Evolutionary conservation across 495 filamentous ascomycete species (phyloP).

Genomic region (Podospora anserina): DNA sequence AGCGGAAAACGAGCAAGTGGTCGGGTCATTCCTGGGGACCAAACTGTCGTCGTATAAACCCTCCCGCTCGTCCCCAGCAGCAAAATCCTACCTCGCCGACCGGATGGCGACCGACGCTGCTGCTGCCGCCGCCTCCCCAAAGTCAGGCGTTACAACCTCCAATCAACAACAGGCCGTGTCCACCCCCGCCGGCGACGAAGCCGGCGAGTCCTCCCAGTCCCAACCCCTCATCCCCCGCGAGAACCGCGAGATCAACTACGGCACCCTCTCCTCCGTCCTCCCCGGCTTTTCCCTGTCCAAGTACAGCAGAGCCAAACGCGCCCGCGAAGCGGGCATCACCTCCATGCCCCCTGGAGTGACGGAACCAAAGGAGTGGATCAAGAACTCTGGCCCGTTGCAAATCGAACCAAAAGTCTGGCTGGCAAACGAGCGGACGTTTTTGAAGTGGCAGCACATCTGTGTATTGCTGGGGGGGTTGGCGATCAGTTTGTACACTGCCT

Average conservation of each 20-base stretch:
- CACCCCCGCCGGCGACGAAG: slow-evolving; percentile 16
- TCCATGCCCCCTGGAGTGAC: slow-evolving; percentile 78
- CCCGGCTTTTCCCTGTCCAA: slow-evolving; percentile 71
- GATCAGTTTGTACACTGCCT: slow-evolving; percentile 79
- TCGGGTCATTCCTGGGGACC: slow-evolving; percentile 74
- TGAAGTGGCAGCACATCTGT: slow-evolving; percentile 95
- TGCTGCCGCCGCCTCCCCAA: slow-evolving; percentile 13
- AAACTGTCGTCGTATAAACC: slow-evolving; percentile 50
- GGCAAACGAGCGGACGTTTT: slow-evolving; percentile 93
- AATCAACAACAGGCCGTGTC: slow-evolving; percentile 16
- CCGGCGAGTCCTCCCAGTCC: slow-evolving; percentile 25
- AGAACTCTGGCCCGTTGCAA: slow-evolving; percentile 82
- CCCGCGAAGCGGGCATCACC: slow-evolving; percentile 13
- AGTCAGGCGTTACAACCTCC: slow-evolving; percentile 9
- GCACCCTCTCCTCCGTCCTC: slow-evolving; percentile 57
- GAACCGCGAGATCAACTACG: slow-evolving; percentile 37
- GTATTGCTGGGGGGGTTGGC: slow-evolving; percentile 79
- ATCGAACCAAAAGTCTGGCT: slow-evolving; percentile 99
- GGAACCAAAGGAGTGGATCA: slow-evolving; percentile 80
- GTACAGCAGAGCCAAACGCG: slow-evolving; percentile 57
- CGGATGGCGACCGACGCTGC: slow-evolving; percentile 40
- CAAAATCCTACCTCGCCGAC: slow-evolving; percentile 52
- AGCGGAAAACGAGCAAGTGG: slow-evolving; percentile 81
- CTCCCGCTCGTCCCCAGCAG: slow-evolving; percentile 59
- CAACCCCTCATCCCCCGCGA: slow-evolving; percentile 6